phyloP scores from a whole-genome alignment of 768 basidiomycete species.

The Lepiota brunneoincarnata region DNA sequence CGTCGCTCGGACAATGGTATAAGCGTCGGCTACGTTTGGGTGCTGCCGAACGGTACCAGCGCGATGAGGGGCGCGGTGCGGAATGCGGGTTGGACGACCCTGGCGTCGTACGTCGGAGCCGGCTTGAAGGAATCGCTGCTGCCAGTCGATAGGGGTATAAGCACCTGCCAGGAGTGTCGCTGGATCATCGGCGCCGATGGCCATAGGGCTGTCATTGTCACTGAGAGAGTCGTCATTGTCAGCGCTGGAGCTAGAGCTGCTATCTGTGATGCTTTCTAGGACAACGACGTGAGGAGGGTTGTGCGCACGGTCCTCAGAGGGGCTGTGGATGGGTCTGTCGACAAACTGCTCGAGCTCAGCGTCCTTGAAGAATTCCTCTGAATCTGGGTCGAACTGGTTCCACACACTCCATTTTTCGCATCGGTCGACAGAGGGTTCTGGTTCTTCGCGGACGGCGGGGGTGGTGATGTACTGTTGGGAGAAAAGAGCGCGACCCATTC shows the following conservation, averaged over 20 bases:
- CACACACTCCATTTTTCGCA: constrained; percentile 62
- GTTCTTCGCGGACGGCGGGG: constrained; percentile 43
- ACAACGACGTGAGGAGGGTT: constrained; percentile 20
- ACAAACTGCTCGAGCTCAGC: constrained; percentile 70
- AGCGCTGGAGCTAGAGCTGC: constrained; percentile 34
- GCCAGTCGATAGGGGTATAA: constrained; percentile 26
- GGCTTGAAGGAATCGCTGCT: constrained; percentile 16
- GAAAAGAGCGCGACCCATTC: constrained; percentile 62
- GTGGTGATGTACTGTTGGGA: constrained; percentile 39
- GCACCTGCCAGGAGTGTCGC: constrained; percentile 36
- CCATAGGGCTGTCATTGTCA: constrained; percentile 42
- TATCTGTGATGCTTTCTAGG: constrained; percentile 26
- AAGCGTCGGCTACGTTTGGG: constrained; percentile 12
- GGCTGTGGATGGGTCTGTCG: constrained; percentile 35
- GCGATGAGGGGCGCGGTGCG: constrained; percentile 5
- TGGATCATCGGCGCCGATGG: constrained; percentile 39
- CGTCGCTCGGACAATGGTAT: background rate
- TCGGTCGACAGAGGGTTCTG: constrained; percentile 31
- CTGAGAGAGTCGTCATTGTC: constrained; percentile 33
- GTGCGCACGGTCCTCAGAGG: constrained; percentile 8
- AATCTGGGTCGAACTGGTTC: constrained; percentile 77
- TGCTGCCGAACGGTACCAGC: constrained; percentile 1
- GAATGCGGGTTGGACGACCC: constrained; percentile 12
- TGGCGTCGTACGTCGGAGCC: constrained; percentile 8
- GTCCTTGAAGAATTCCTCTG: constrained; percentile 68